Evolutionary conservation across 176 grass and related monocot genomes (phyloP).

Genomic region (Triticum turgidum): DNA sequence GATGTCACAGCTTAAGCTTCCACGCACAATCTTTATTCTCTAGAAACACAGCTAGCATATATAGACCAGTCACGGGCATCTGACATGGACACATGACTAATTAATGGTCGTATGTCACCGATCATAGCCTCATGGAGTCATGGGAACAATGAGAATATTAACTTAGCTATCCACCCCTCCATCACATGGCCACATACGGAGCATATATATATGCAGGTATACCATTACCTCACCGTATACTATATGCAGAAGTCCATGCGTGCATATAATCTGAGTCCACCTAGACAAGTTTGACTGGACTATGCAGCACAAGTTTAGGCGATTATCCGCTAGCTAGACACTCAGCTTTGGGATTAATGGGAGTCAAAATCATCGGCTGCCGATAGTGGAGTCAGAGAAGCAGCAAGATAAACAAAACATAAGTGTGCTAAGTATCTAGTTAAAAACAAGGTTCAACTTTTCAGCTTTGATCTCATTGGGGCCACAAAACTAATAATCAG

Average conservation of each 20-base stretch:
- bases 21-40: neutral
- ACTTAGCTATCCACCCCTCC: neutral
- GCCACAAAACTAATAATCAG: neutral
- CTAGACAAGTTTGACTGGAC: neutral
- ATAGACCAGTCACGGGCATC: neutral
- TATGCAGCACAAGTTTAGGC: neutral
- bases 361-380: neutral
- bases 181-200: neutral
- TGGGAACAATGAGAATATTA: conserved; percentile 2
- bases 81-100: neutral
- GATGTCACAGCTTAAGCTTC: neutral
- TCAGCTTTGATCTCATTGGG: neutral
- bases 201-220: neutral
- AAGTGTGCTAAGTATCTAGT: neutral
- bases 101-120: neutral
- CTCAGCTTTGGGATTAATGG: neutral
- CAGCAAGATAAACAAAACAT: neutral
- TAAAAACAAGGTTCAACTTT: neutral
- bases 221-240: neutral
- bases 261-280: neutral
- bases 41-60: neutral
- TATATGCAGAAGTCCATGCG: neutral
- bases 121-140: neutral
- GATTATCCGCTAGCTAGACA: neutral
- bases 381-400: neutral